Percentiles rank a stretch among this genome's conserved stretches.
Conservation (phyloP, 1,284 basidiomycete species). For the Cutaneotrichosporon daszewskae region DNA sequence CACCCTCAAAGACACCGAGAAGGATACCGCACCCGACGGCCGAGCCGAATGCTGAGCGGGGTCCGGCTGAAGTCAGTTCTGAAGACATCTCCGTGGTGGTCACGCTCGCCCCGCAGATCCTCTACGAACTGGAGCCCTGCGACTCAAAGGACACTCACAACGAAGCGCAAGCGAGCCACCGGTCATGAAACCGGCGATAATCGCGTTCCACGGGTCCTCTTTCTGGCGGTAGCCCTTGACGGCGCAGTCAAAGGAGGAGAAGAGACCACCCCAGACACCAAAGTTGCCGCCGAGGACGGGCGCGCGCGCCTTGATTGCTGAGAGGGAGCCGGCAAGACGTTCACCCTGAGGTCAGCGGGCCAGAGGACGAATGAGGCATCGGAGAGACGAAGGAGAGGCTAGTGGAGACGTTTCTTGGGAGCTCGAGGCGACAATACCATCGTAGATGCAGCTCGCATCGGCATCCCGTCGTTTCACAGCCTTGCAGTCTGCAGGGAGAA, state of each 20-base stretch:
- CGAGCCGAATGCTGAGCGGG: constrained; percentile 78
- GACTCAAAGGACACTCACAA: constrained; percentile 57
- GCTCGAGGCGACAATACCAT: too few species aligned
- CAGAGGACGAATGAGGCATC: too few species aligned
- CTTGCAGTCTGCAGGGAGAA: too few species aligned
- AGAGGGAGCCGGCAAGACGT: constrained; percentile 84
- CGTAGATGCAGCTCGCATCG: too few species aligned
- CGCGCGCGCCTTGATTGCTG: constrained; percentile 95
- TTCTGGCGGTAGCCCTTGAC: constrained; percentile 97
- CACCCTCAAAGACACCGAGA: constrained; percentile 81
- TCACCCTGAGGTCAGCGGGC: constrained; percentile 60
- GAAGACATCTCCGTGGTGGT: not conserved
- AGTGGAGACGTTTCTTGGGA: too few species aligned
- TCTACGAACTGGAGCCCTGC: not conserved
- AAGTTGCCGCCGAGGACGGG: constrained; percentile 98
- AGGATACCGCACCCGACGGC: constrained; percentile 95
- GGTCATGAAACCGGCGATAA: constrained; percentile 96
- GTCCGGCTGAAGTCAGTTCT: constrained; percentile 62
- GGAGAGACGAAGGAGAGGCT: too few species aligned
- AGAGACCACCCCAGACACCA: constrained; percentile 96
- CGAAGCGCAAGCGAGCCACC: constrained; percentile 92
- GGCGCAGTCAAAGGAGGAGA: constrained; percentile 94
- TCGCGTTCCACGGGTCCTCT: constrained; percentile 99
- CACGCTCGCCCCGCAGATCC: not conserved
- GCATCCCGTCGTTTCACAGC: too few species aligned